phyloP scores from a whole-genome alignment of 768 basidiomycete species.

The Hebeloma cylindrosporum region DNA sequence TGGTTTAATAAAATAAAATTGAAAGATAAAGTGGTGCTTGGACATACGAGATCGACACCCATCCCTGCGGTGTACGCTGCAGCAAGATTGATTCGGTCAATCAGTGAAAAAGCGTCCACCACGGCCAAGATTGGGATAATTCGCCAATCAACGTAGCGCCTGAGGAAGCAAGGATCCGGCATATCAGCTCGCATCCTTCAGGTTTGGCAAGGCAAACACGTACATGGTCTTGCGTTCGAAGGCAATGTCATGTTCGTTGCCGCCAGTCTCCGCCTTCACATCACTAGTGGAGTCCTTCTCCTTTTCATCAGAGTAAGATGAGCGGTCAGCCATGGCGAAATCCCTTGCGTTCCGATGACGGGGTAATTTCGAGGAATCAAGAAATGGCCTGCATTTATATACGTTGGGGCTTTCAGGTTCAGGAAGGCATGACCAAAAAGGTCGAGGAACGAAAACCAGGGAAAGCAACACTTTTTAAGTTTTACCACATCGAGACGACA shows the following conservation, averaged over 20 bases:
- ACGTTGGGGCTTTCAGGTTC: neutral
- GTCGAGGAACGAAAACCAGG: conserved; percentile 4
- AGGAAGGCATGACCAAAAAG: neutral
- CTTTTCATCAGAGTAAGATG: conserved; percentile 19
- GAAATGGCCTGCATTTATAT: neutral
- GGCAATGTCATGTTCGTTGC: conserved; percentile 17
- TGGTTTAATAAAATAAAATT: neutral
- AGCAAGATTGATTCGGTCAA: conserved; percentile 45
- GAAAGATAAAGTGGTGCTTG: neutral
- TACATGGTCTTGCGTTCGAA: conserved; percentile 42
- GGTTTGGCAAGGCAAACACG: too few relatives aligned
- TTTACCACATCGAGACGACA: conserved; percentile 5
- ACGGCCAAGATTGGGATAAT: conserved; percentile 42
- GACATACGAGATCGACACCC: conserved; percentile 37
- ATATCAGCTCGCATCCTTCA: too few relatives aligned
- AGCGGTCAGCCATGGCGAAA: conserved; percentile 14
- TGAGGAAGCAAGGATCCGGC: conserved; percentile 11
- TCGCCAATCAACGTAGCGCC: conserved; percentile 42
- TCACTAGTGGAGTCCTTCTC: conserved; percentile 20
- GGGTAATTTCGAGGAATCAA: neutral
- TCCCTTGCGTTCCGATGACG: neutral
- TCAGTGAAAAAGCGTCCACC: conserved; percentile 42
- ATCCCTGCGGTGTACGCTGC: conserved; percentile 45
- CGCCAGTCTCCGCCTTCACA: conserved; percentile 14
- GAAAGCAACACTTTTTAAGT: conserved; percentile 2